Conservation (phyloP, 768 basidiomycete species). For the Suillus decipiens region DNA sequence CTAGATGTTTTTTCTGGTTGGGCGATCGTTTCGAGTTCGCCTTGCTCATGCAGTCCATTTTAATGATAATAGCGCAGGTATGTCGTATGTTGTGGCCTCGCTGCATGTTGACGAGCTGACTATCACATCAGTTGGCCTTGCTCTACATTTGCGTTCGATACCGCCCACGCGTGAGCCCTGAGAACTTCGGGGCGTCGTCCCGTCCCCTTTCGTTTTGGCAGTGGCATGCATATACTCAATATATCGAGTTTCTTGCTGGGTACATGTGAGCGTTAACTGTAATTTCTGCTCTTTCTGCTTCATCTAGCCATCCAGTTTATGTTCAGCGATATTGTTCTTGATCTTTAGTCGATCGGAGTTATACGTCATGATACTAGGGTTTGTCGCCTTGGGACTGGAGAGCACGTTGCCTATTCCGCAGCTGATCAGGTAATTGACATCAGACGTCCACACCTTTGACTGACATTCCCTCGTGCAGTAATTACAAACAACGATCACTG, state of each 20-base stretch:
- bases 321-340: slow-evolving; percentile 71
- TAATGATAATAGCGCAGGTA: slow-evolving; percentile 87
- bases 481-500: slow-evolving; percentile 74
- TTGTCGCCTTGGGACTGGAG: slow-evolving; percentile 78
- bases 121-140: slow-evolving; percentile 58
- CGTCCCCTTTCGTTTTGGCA: slow-evolving; percentile 85
- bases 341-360: slow-evolving; percentile 65
- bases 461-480: slow-evolving; percentile 44
- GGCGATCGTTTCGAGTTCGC: slow-evolving; percentile 78
- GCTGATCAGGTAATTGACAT: slow-evolving; percentile 58
- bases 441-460: background rate
- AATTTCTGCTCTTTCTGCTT: slow-evolving; percentile 12
- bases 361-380: slow-evolving; percentile 69
- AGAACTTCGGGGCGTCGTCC: slow-evolving; percentile 56
- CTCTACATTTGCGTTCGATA: slow-evolving; percentile 82
- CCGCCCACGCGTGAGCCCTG: slow-evolving; percentile 60
- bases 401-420: slow-evolving; percentile 88
- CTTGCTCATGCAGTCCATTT: slow-evolving; percentile 75
- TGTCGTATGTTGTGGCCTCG: slow-evolving; percentile 18
- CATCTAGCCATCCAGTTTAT: slow-evolving; percentile 42
- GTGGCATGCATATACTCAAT: slow-evolving; percentile 75
- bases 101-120: slow-evolving; percentile 19
- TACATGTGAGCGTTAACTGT: slow-evolving; percentile 54
- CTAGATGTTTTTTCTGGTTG: slow-evolving; percentile 90
- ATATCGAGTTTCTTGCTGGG: slow-evolving; percentile 81